Evolutionary conservation across 441 rosid species (phyloP).

Genomic region (Iberis amara): DNA sequence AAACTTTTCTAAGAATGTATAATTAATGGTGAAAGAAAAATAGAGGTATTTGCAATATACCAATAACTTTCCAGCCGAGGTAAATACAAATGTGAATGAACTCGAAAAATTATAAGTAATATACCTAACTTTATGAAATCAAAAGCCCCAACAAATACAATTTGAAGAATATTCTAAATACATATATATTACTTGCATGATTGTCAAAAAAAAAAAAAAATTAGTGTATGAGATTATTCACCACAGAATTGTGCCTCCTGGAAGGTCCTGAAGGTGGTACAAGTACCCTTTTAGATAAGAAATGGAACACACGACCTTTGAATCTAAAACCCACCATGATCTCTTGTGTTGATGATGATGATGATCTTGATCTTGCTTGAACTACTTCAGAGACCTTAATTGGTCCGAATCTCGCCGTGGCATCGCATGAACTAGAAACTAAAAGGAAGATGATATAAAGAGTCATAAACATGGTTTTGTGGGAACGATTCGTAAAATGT

Average conservation of each 20-base stretch:
- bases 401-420: constrained; percentile 38
- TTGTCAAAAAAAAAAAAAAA: constrained; percentile 5
- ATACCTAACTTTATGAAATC: neutral
- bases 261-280: constrained; percentile 89
- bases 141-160: constrained; percentile 3
- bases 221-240: constrained; percentile 22
- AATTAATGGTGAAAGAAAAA: too few species aligned
- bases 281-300: constrained; percentile 54
- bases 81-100: constrained; percentile 16
- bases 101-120: constrained; percentile 1
- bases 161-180: constrained; percentile 18
- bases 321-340: constrained; percentile 36
- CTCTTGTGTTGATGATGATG: constrained; percentile 15
- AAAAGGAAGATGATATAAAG: constrained; percentile 30
- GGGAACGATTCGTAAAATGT: constrained; percentile 22
- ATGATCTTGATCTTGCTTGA: constrained; percentile 21
- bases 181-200: neutral
- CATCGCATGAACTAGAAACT: constrained; percentile 32
- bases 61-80: neutral
- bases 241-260: constrained; percentile 52
- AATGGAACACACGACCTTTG: constrained; percentile 45
- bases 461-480: constrained; percentile 17
- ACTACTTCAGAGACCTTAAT: constrained; percentile 22
- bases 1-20: too few species aligned
- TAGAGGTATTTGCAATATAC: neutral